Percentiles rank a stretch among this genome's conserved stretches.
Evolutionary conservation across 768 basidiomycete genomes (phyloP).

Genomic region (Tylopilus intermedius): DNA sequence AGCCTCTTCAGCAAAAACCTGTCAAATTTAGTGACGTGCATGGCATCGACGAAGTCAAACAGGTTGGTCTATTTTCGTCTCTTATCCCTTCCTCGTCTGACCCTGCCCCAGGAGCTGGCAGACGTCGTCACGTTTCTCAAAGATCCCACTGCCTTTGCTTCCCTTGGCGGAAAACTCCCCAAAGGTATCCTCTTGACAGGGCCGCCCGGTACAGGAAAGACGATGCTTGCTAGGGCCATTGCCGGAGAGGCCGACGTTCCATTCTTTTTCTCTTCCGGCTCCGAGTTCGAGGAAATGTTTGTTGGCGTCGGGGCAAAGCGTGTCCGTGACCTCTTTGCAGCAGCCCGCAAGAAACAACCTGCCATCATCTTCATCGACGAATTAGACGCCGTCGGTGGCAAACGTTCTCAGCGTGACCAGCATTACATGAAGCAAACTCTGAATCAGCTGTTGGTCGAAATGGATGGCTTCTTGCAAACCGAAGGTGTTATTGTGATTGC

Average conservation of each 20-base stretch:
- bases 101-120: slow-evolving; percentile 65
- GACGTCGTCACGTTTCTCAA: slow-evolving; percentile 95
- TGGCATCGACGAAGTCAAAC: slow-evolving; percentile 95
- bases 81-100: background rate
- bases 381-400: slow-evolving; percentile 88
- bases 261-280: slow-evolving; percentile 95
- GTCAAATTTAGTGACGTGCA: slow-evolving; percentile 95
- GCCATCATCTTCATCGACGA: slow-evolving; percentile 99
- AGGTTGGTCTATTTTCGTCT: slow-evolving; percentile 43
- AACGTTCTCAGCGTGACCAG: slow-evolving; percentile 77
- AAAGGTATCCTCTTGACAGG: slow-evolving; percentile 93
- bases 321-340: slow-evolving; percentile 89
- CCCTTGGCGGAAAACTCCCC: slow-evolving; percentile 88
- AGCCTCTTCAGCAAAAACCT: slow-evolving; percentile 71
- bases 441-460: slow-evolving; percentile 93
- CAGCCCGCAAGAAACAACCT: slow-evolving; percentile 90
- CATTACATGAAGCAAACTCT: slow-evolving; percentile 92
- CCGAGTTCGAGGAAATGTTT: slow-evolving; percentile 98
- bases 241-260: slow-evolving; percentile 98
- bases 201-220: slow-evolving; percentile 81
- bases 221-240: slow-evolving; percentile 89
- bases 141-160: slow-evolving; percentile 85
- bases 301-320: slow-evolving; percentile 94
- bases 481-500: slow-evolving; percentile 96
- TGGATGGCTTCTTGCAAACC: slow-evolving; percentile 92